phyloP scores from a whole-genome alignment of 441 rosid genomes.

The Gossypium schwendimanii region DNA sequence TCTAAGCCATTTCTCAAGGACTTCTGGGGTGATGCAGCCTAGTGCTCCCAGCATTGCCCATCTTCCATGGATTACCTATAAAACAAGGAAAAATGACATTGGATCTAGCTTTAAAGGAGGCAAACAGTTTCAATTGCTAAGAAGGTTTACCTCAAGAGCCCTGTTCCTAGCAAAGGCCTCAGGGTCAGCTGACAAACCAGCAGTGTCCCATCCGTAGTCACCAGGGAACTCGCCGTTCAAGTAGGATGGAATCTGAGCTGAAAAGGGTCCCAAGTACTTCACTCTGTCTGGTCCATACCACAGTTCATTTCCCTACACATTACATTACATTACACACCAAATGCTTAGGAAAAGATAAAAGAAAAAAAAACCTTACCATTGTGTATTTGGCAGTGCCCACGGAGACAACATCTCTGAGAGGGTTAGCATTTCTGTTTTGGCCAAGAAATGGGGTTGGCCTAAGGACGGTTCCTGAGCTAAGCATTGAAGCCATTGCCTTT shows the following conservation, averaged over 20 bases:
- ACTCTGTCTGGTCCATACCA: constrained; percentile 97
- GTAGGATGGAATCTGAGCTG: constrained; percentile 89
- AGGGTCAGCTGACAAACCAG: constrained; percentile 74
- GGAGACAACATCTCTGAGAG: constrained; percentile 62
- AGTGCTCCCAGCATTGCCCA: constrained; percentile 97
- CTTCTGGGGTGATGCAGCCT: constrained; percentile 94
- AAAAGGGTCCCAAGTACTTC: constrained; percentile 92
- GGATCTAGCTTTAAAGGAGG: not conserved
- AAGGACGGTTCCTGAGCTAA: constrained; percentile 48
- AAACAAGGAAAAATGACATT: not conserved
- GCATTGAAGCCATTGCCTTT: constrained; percentile 44
- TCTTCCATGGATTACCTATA: constrained; percentile 80
- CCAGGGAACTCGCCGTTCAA: constrained; percentile 82
- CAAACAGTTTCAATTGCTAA: not conserved
- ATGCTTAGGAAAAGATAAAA: too few species aligned
- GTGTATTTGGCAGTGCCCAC: constrained; percentile 56
- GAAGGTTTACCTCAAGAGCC: constrained; percentile 73
- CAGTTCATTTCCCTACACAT: constrained; percentile 58
- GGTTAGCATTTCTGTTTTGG: constrained; percentile 47
- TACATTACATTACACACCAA: constrained; percentile 5
- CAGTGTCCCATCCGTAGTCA: constrained; percentile 99
- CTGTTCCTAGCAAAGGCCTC: constrained; percentile 93
- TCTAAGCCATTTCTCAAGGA: constrained; percentile 67
- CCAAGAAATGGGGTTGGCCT: constrained; percentile 59
- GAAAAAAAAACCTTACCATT: constrained; percentile 38